Evolutionary conservation across 2,329 filamentous ascomycete genomes (phyloP).

Genomic region (Fusarium guadeloupense): DNA sequence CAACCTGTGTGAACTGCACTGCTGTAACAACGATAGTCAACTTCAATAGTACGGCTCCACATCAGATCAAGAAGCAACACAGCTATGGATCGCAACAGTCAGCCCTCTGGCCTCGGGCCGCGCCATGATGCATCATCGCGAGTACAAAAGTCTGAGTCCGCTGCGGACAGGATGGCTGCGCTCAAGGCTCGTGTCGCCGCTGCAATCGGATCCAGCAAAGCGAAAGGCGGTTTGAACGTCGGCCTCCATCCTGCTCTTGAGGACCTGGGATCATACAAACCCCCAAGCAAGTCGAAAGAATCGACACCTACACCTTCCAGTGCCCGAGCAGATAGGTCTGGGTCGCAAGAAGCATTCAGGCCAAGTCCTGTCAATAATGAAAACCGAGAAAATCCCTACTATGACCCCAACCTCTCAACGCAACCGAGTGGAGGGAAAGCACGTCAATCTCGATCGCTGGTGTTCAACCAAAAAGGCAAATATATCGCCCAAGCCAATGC

Average conservation of each 20-base stretch:
- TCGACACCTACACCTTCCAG: constrained; percentile 29
- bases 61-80: not conserved
- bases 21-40: not conserved
- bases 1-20: not conserved
- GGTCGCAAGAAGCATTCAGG: constrained; percentile 29
- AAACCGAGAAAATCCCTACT: constrained; percentile 75
- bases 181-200: constrained; percentile 83
- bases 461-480: constrained; percentile 96
- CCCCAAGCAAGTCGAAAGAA: constrained; percentile 51
- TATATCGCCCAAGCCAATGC: constrained; percentile 95
- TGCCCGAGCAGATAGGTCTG: constrained; percentile 25
- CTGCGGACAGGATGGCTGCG: constrained; percentile 75
- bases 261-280: constrained; percentile 60
- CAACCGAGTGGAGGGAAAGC: constrained; percentile 67
- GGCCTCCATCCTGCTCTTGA: constrained; percentile 81
- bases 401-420: constrained; percentile 72
- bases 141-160: constrained; percentile 64
- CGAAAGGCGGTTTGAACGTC: constrained; percentile 75
- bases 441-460: constrained; percentile 77
- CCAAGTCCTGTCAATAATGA: constrained; percentile 27
- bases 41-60: not conserved
- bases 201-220: constrained; percentile 69
- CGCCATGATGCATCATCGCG: constrained; percentile 64
- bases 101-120: constrained; percentile 62
- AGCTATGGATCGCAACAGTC: constrained; percentile 62